These are phyloP conservation scores for Suillus ampliporus DNA, from an alignment of 768 basidiomycete species.

Conservation along the genomic window DNA sequence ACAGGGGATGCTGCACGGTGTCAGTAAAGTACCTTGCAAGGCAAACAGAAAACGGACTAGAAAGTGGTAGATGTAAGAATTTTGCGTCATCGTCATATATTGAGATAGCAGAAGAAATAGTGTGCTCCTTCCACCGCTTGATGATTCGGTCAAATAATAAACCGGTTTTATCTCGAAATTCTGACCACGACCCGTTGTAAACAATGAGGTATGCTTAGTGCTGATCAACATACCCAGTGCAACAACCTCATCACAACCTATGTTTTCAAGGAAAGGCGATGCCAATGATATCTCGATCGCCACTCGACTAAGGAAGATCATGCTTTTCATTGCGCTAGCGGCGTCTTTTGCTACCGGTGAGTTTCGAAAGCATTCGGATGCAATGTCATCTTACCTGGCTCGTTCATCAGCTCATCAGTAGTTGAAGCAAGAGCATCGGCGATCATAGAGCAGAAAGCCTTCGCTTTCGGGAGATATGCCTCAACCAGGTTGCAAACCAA, in stretches of 20 bases:
- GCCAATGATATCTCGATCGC: constrained; percentile 53
- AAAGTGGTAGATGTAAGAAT: constrained; percentile 5
- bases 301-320: constrained; percentile 56
- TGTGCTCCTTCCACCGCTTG: constrained; percentile 57
- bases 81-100: constrained; percentile 26
- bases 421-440: constrained; percentile 46
- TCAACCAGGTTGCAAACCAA: constrained; percentile 49
- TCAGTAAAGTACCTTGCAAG: background rate
- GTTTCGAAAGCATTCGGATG: background rate
- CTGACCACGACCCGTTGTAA: constrained; percentile 39
- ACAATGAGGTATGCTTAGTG: constrained; percentile 7
- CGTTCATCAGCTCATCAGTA: constrained; percentile 35
- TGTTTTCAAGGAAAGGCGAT: constrained; percentile 47
- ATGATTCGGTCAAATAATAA: constrained; percentile 52
- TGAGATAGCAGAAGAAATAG: constrained; percentile 36
- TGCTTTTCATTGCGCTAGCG: constrained; percentile 30
- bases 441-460: constrained; percentile 49
- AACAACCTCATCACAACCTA: constrained; percentile 48
- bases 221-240: constrained; percentile 39
- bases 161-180: constrained; percentile 50
- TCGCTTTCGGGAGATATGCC: constrained; percentile 57
- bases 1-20: constrained; percentile 21
- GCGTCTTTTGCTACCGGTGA: constrained; percentile 19
- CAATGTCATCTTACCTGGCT: constrained; percentile 40
- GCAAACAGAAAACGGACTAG: constrained; percentile 19